These are phyloP conservation scores for Mycena vulgaris DNA, from an alignment of 768 basidiomycete species.

Conservation along the genomic window DNA sequence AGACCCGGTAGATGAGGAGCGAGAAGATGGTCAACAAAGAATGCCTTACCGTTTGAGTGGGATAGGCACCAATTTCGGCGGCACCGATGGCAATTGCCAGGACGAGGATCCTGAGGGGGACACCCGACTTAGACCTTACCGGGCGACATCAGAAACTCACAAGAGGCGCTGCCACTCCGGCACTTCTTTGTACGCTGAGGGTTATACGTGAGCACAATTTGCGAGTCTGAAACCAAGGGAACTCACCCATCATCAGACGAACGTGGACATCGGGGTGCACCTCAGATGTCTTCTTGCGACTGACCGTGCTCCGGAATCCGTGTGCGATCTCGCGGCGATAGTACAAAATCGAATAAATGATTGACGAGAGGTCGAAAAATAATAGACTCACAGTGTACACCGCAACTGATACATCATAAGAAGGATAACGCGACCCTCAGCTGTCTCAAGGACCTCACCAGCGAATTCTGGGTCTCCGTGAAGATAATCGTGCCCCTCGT, in stretches of 20 bases:
- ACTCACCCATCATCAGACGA: constrained; percentile 59
- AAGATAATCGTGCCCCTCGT: too few relatives aligned
- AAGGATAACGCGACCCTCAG: too few relatives aligned
- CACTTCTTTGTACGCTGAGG: constrained; percentile 56
- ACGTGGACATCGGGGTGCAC: constrained; percentile 55
- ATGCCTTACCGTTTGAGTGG: constrained; percentile 51
- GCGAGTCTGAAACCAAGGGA: too few relatives aligned
- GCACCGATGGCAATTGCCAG: constrained; percentile 48
- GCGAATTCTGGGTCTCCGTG: too few relatives aligned
- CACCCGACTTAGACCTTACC: too few relatives aligned
- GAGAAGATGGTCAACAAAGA: too few relatives aligned
- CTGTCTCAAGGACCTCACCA: too few relatives aligned
- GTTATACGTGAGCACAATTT: too few relatives aligned
- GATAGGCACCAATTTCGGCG: constrained; percentile 46
- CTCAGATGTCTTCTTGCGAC: constrained; percentile 48
- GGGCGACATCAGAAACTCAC: background rate
- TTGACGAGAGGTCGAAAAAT: too few relatives aligned
- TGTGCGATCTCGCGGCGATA: constrained; percentile 59
- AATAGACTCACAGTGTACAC: too few relatives aligned
- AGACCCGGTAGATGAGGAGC: too few relatives aligned
- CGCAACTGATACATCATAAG: too few relatives aligned
- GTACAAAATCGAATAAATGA: constrained; percentile 56
- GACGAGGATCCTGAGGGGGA: constrained; percentile 38
- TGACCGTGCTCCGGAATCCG: constrained; percentile 38
- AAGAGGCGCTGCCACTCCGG: constrained; percentile 61